Conservation (phyloP, 768 basidiomycete genomes). For the Rhodotorula babjevae region DNA sequence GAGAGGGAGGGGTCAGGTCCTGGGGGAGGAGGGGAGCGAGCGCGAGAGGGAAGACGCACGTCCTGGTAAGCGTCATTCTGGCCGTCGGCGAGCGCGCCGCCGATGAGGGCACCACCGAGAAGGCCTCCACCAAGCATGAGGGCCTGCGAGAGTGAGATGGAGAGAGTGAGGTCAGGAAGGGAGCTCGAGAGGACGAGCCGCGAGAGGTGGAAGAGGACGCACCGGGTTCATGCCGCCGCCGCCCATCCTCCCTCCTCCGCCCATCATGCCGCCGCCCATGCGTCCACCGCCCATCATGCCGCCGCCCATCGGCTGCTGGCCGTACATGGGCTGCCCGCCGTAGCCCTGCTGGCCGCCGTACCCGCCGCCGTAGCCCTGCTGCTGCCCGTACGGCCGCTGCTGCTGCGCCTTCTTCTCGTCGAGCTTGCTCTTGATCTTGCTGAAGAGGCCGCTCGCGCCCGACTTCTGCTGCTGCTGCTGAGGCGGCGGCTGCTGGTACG, state of each 20-base stretch:
- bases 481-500: neutral
- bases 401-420: neutral
- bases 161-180: neutral
- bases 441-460: conserved; percentile 1
- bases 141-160: neutral
- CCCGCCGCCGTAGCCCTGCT: too few species aligned
- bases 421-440: conserved; percentile 25
- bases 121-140: conserved; percentile 32
- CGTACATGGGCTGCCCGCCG: conserved; percentile 11
- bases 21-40: neutral
- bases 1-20: neutral
- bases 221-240: conserved; percentile 35
- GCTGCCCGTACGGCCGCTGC: conserved; percentile 6
- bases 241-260: conserved; percentile 10
- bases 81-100: conserved; percentile 2
- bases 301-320: neutral
- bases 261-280: conserved; percentile 8
- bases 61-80: conserved; percentile 24
- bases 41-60: neutral
- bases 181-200: neutral
- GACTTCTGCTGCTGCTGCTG: neutral
- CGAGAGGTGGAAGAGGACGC: neutral
- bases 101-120: conserved; percentile 6
- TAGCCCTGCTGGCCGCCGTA: conserved; percentile 20
- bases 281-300: neutral